Percentiles rank a stretch among this genome's conserved stretches.
Conservation (phyloP, 192 early-diverging fungal species). For the Coemansia guatemalensis region DNA sequence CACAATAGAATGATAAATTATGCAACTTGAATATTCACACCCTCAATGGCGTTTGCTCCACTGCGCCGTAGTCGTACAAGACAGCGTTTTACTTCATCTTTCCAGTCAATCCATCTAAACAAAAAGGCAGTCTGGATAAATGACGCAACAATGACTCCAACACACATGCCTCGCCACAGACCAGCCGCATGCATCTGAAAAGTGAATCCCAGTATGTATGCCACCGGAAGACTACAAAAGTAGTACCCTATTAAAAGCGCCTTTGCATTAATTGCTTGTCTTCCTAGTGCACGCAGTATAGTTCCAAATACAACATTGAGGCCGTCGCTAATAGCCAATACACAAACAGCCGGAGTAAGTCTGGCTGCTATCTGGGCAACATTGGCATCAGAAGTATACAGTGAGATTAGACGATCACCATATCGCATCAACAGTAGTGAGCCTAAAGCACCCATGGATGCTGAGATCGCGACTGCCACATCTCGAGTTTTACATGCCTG, state of each 20-base stretch:
- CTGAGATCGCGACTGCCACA: conserved; percentile 57
- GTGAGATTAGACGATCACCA: conserved; percentile 60
- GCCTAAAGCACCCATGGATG: conserved; percentile 56
- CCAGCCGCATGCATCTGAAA: conserved; percentile 58
- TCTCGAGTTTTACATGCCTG: conserved; percentile 57
- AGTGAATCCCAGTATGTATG: conserved; percentile 50
- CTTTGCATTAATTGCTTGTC: conserved; percentile 53
- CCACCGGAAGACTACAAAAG: conserved; percentile 50
- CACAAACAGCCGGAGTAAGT: conserved; percentile 30
- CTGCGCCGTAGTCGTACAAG: conserved; percentile 21
- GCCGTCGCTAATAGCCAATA: conserved; percentile 49
- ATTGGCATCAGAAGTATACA: conserved; percentile 47
- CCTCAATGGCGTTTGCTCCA: no score
- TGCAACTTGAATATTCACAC: no score
- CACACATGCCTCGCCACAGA: conserved; percentile 61
- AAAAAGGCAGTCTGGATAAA: conserved; percentile 28
- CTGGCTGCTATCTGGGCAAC: conserved; percentile 27
- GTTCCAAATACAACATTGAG: conserved; percentile 60
- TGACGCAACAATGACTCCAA: conserved; percentile 39
- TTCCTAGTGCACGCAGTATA: conserved; percentile 53
- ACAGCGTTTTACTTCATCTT: conserved; percentile 34
- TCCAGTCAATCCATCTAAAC: conserved; percentile 30
- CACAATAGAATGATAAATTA: no score
- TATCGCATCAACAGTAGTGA: conserved; percentile 57
- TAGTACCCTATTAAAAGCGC: conserved; percentile 53